Evolutionary conservation across 2,329 filamentous ascomycete species (phyloP), one percentile per base, ranked within the genome.

Genomic region (Diplodia corticola): DNA sequence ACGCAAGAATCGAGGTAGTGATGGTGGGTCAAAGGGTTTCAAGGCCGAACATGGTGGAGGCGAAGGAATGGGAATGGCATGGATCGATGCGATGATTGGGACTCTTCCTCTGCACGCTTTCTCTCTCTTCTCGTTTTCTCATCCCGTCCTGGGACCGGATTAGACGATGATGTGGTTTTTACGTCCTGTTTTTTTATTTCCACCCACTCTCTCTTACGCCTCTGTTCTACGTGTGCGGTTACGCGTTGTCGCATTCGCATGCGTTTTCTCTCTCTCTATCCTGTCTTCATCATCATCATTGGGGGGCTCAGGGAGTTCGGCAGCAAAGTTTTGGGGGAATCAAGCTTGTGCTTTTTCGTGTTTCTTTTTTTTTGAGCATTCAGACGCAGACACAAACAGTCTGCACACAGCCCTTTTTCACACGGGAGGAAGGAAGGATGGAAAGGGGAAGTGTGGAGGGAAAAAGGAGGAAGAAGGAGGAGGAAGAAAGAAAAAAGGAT

Each of bases 11-110:
- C 30, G 20, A 65, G 51, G 40, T 65, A 65, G 63, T 57, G 17
- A 48, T n/a, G 15, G 40, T 55, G 50, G 37, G 40, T 44, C 17
- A 44, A 44, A 49, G 12, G 17, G 28, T 40, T 37, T 22, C 12
- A 24, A 63, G 28, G 24, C 20, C 20, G 54, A 37, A 44, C 59
- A 53, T 40, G 24, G 40, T 3, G 30, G 37, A 17, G 40, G 40
- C 40, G 64, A 64, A 64, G 35, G 55, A 63, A 28, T 30, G 64
- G 46, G 57, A 66, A 63, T 65, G 65, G 64, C 64, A 59, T 65
- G 67, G 66, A 63, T 67, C 69, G 69, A 69, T 68, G 65, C 63
- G 69, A 30, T 30, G 22, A 33, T 53, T 15, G 26, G 60, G 33
- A 33, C 22, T 64, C 20, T 51, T 63, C 51, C 20, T 22, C 17